Base-by-base conservation (phyloP, 345 rosid species). In the Conringia planisiliqua region DNA sequence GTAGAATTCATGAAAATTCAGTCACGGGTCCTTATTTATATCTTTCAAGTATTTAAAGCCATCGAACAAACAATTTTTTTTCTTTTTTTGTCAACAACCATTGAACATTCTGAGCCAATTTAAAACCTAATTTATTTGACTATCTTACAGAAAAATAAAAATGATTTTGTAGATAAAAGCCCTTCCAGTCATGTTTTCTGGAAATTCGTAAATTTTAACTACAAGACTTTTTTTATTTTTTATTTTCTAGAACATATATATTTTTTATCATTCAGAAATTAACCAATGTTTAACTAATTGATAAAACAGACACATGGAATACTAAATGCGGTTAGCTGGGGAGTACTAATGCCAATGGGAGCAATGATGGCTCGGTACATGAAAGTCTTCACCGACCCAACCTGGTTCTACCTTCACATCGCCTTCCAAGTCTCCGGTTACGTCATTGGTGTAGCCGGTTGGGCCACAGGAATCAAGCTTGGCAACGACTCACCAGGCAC, bases 311-410 rank as follows among this genome's bases (percentile, higher is more conserved):
- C 72, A 68, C 98, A 94, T 67, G 98, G 98, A 32, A 78, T 90
- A 32, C 65, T 94, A 48, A 94, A 94, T 57, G 89, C 90, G 0
- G 89, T 94, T 62, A 90, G 98, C 42, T 92, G 98, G 98, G 98
- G 98, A 7, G 58, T 83, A 6, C 59, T 94, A 56, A 82, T 94
- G 91, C 97, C 98, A 0, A 2, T 83, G 33, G 98, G 98, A 47
- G 87, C 84, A 56, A 85, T 94, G 66, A 73, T 75, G 27, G 98
- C 98, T 20, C 85, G 98, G 57, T 90, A 94, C 82, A 68, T 91
- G 68, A 94, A 83, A 79, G 95, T 91, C 83, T 94, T 88, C 87
- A 86, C 92, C 6, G 85, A 85, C 26, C 96, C 98, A 7, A 87
- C 96, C 0, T 94, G 98, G 98, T 94, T 91, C 74, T 91, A 90